Percentiles rank a stretch among this genome's conserved stretches.
Evolutionary conservation across 805 yeast species (phyloP).

Genomic region (Candida ulmi): DNA sequence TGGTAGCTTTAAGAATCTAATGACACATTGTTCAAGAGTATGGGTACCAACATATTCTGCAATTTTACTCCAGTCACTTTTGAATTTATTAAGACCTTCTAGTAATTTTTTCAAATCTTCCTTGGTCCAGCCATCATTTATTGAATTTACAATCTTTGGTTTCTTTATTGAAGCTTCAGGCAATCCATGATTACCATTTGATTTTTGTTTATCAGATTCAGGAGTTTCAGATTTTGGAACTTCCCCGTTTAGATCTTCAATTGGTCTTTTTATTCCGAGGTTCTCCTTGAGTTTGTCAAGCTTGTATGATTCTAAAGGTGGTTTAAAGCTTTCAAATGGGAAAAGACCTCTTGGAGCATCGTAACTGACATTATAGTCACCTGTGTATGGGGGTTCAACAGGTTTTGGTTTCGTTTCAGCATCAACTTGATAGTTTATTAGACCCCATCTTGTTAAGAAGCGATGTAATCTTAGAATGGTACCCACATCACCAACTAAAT

Average conservation of each 20-base stretch:
- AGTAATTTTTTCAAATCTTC: conserved; percentile 57
- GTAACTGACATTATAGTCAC: conserved; percentile 67
- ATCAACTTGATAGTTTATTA: conserved; percentile 87
- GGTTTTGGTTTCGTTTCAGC: conserved; percentile 66
- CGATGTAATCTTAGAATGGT: conserved; percentile 79
- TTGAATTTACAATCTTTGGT: conserved; percentile 28
- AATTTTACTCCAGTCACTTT: conserved; percentile 76
- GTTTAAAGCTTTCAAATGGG: conserved; percentile 81
- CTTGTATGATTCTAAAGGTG: conserved; percentile 43
- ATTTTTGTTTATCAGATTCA: not conserved
- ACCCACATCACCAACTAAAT: conserved; percentile 87
- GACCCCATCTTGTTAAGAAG: conserved; percentile 87
- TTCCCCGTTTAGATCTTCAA: conserved; percentile 6
- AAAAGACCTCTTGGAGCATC: conserved; percentile 92
- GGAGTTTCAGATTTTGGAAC: conserved; percentile 4
- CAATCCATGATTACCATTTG: not conserved
- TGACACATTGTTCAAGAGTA: conserved; percentile 73
- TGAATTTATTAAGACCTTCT: conserved; percentile 53
- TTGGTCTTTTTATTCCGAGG: conserved; percentile 14
- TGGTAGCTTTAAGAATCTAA: conserved; percentile 73
- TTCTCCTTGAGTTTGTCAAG: conserved; percentile 37
- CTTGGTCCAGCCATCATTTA: conserved; percentile 58
- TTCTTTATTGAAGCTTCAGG: conserved; percentile 22
- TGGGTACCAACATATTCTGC: conserved; percentile 62
- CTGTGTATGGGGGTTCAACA: conserved; percentile 69